Evolutionary conservation across 371 early-diverging fungal species (phyloP).

Genomic region (Mortierella sp.): DNA sequence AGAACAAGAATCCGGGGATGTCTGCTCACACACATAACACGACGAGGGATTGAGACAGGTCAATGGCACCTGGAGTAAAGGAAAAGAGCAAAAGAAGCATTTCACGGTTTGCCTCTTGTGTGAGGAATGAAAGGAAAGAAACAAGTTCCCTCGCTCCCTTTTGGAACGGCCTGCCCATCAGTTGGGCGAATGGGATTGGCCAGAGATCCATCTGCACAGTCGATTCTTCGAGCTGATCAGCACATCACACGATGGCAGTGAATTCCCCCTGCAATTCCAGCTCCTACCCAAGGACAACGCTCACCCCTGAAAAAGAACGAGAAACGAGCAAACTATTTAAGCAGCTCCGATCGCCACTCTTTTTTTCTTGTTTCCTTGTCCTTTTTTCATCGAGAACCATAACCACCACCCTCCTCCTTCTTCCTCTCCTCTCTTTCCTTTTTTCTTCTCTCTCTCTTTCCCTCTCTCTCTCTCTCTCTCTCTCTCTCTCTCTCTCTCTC

Average conservation of each 20-base stretch:
- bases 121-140: no score
- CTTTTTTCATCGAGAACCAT: not conserved
- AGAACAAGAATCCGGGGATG: no score
- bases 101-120: no score
- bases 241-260: not conserved
- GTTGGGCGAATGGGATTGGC: not conserved
- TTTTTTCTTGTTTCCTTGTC: conserved; percentile 1
- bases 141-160: not conserved
- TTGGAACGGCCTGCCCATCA: not conserved
- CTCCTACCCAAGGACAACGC: not conserved
- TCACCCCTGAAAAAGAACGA: not conserved
- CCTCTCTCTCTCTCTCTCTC: not conserved
- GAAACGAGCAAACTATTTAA: not conserved
- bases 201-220: not conserved
- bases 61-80: not conserved
- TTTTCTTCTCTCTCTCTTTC: not conserved
- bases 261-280: no score
- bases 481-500: not conserved
- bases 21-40: no score
- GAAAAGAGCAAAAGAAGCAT: not conserved
- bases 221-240: not conserved
- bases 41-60: no score
- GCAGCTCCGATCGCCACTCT: not conserved
- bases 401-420: not conserved
- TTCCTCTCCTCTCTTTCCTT: not conserved